phyloP scores from a whole-genome alignment of 1,284 basidiomycete species.

The Fomitopsis schrenkii region DNA sequence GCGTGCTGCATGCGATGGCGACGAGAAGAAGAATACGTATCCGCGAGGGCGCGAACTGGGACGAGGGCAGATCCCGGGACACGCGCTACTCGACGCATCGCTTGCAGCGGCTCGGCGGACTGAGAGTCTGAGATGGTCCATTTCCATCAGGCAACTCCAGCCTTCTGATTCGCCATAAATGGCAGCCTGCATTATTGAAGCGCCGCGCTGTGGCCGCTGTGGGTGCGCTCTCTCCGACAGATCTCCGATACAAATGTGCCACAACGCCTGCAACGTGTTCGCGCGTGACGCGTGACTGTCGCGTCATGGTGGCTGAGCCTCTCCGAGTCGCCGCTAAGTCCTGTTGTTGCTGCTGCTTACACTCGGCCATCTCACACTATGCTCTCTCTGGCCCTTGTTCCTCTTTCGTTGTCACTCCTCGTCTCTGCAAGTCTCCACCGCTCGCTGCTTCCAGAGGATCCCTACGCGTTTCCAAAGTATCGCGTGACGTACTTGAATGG shows the following conservation, averaged over 20 bases:
- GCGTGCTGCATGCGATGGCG: not conserved
- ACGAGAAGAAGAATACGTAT: not conserved
- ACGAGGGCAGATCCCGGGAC: not conserved
- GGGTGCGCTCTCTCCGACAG: constrained; percentile 2
- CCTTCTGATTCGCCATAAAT: not conserved
- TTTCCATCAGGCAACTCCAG: not conserved
- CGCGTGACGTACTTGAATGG: constrained; percentile 78
- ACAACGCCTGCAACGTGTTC: constrained; percentile 9
- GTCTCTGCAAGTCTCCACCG: constrained; percentile 48
- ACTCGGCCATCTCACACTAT: not conserved
- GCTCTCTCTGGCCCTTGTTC: constrained; percentile 13
- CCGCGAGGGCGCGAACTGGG: not conserved
- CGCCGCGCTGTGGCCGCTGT: not conserved
- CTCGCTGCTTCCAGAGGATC: constrained; percentile 69
- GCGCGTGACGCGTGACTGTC: not conserved
- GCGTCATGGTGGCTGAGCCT: constrained; percentile 5
- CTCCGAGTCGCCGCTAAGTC: not conserved
- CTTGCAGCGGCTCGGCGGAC: not conserved
- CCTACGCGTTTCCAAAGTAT: constrained; percentile 82
- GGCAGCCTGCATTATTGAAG: not conserved
- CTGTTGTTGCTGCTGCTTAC: constrained; percentile 6
- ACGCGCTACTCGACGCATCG: not conserved
- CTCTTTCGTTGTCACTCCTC: constrained; percentile 18
- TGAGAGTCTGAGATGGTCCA: not conserved
- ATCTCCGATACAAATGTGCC: constrained; percentile 12